Percentiles rank a stretch among this genome's conserved stretches.
Conservation (phyloP, 2,329 filamentous ascomycete species). For the Cladophialophora bantiana region DNA sequence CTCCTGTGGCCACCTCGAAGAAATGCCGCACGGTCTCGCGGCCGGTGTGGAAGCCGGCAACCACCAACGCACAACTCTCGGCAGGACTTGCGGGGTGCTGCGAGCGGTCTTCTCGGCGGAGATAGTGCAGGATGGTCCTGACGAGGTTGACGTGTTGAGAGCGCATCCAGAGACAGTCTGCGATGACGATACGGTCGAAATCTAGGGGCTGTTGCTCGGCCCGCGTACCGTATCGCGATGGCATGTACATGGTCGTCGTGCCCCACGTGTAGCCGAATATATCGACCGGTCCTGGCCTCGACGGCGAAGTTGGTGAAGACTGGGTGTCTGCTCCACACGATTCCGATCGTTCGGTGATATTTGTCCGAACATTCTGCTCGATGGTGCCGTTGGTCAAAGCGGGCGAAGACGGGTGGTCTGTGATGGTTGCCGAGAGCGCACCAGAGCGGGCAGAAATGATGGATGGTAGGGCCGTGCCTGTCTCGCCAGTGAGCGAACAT, state of each 20-base stretch:
- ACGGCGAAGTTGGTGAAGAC: background rate
- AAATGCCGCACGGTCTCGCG: slow-evolving; percentile 62
- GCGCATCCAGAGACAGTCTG: slow-evolving; percentile 68
- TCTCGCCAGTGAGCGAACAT: background rate
- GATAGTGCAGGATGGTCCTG: slow-evolving; percentile 62
- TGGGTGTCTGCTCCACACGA: slow-evolving; percentile 1
- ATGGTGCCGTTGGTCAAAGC: slow-evolving; percentile 44
- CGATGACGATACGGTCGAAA: slow-evolving; percentile 64
- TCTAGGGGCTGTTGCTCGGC: slow-evolving; percentile 40
- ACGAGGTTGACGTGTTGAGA: slow-evolving; percentile 63
- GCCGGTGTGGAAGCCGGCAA: slow-evolving; percentile 67
- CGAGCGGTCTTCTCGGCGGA: slow-evolving; percentile 9
- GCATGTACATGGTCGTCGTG: slow-evolving; percentile 44
- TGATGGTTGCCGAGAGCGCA: slow-evolving; percentile 54
- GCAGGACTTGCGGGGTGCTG: background rate
- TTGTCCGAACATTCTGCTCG: slow-evolving; percentile 33
- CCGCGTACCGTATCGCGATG: slow-evolving; percentile 43
- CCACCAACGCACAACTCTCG: slow-evolving; percentile 54
- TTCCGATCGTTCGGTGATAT: slow-evolving; percentile 14
- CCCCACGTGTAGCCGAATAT: slow-evolving; percentile 39
- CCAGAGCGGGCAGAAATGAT: slow-evolving; percentile 48
- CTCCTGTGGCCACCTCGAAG: slow-evolving; percentile 54
- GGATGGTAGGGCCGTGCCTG: slow-evolving; percentile 53
- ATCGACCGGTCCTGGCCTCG: slow-evolving; percentile 2
- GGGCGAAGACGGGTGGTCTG: slow-evolving; percentile 58